These are phyloP conservation scores for Aspergillus asperescens DNA, from an alignment of 495 filamentous ascomycete genomes.

Conservation along the genomic window DNA sequence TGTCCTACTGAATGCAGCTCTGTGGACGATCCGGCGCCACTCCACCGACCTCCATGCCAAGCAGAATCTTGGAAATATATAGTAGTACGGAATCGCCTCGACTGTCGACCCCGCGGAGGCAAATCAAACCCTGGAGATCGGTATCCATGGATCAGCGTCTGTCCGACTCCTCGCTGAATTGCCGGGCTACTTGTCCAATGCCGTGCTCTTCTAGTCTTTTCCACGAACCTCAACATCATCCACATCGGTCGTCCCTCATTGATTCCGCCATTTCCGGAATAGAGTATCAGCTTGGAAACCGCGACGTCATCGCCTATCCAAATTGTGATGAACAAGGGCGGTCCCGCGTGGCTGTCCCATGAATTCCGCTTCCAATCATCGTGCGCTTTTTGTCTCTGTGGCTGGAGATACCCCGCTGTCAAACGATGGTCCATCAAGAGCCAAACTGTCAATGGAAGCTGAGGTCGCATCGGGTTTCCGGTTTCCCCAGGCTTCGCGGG, in stretches of 20 bases:
- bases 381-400: background rate
- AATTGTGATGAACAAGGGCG: conserved; percentile 4
- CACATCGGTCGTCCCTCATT: background rate
- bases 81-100: too few species aligned
- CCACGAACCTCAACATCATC: background rate
- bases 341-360: background rate
- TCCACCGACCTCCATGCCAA: too few species aligned
- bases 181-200: background rate
- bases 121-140: background rate
- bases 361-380: background rate
- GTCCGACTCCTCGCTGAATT: conserved; percentile 1
- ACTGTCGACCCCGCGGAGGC: too few species aligned
- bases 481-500: background rate
- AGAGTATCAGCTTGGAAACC: background rate
- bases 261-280: background rate
- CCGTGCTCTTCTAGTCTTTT: background rate
- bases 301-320: conserved; percentile 1
- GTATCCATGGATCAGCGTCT: background rate
- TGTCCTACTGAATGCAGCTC: too few species aligned
- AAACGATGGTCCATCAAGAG: background rate
- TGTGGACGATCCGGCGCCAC: too few species aligned
- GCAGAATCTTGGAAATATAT: too few species aligned
- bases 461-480: background rate
- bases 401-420: background rate
- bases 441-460: background rate